phyloP scores from a whole-genome alignment of 495 filamentous ascomycete species.

The Tuber aestivum region DNA sequence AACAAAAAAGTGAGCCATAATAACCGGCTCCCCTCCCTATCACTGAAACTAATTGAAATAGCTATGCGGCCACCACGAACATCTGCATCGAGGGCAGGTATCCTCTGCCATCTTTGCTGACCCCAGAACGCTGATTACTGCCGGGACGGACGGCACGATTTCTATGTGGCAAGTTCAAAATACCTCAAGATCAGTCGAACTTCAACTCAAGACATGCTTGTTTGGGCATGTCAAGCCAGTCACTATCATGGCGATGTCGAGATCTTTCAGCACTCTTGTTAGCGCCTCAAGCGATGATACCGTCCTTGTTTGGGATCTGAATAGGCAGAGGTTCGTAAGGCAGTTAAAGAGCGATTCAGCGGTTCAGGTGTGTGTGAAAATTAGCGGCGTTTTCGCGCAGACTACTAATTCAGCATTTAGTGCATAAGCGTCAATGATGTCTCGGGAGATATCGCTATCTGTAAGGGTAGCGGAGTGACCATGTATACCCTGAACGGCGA shows the following conservation, averaged over 20 bases:
- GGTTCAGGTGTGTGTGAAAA: slow-evolving; percentile 49
- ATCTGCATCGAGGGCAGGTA: slow-evolving; percentile 81
- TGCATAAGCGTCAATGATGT: slow-evolving; percentile 84
- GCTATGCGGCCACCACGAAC: slow-evolving; percentile 78
- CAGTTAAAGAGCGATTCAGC: slow-evolving; percentile 55
- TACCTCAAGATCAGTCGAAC: slow-evolving; percentile 61
- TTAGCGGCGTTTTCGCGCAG: neutral
- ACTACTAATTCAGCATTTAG: slow-evolving; percentile 31
- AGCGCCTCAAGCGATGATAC: slow-evolving; percentile 74
- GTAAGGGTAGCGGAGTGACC: slow-evolving; percentile 62
- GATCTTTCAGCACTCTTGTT: slow-evolving; percentile 78
- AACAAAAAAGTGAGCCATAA: slow-evolving; percentile 54
- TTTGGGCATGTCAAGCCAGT: slow-evolving; percentile 85
- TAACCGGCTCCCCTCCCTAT: neutral
- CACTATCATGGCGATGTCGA: slow-evolving; percentile 71
- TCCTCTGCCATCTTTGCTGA: slow-evolving; percentile 78
- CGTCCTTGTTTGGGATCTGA: slow-evolving; percentile 88
- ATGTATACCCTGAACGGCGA: slow-evolving; percentile 89
- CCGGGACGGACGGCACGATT: slow-evolving; percentile 83
- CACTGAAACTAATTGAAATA: slow-evolving; percentile 26
- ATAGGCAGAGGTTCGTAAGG: slow-evolving; percentile 77
- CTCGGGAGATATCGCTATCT: slow-evolving; percentile 79
- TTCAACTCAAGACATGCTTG: slow-evolving; percentile 70
- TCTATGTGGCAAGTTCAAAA: slow-evolving; percentile 69
- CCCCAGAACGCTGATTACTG: slow-evolving; percentile 81